Percentiles rank a stretch among this genome's conserved stretches.
Evolutionary conservation across 2,329 filamentous ascomycete genomes (phyloP).

Genomic region (Neurospora crassa): DNA sequence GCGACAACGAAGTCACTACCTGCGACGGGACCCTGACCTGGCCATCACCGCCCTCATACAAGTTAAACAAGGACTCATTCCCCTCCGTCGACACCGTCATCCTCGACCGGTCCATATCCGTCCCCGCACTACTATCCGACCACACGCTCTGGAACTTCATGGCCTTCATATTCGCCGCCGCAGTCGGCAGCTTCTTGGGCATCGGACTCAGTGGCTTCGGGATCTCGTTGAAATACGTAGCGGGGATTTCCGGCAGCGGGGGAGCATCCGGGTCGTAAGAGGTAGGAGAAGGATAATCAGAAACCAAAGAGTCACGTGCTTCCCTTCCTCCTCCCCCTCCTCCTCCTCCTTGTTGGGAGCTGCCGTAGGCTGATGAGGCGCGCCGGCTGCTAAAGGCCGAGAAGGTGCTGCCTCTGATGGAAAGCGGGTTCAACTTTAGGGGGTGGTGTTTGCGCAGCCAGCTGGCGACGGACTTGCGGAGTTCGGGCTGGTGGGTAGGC

Average conservation of each 20-base stretch:
- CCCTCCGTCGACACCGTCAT: background rate
- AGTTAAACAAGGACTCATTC: background rate
- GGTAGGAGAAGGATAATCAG: background rate
- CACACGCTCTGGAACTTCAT: background rate
- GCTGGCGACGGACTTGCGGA: slow-evolving; percentile 18
- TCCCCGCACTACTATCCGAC: background rate
- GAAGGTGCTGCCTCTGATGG: slow-evolving; percentile 8
- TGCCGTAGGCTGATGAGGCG: background rate
- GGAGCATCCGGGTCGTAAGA: background rate
- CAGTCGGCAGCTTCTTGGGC: background rate
- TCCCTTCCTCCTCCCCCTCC: background rate
- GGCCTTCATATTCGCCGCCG: background rate
- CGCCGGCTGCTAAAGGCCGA: background rate
- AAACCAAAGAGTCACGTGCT: background rate
- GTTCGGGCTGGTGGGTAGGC: slow-evolving; percentile 10
- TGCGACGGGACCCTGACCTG: background rate
- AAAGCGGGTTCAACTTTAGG: slow-evolving; percentile 15
- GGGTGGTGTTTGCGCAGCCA: slow-evolving; percentile 20
- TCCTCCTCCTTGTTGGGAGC: background rate
- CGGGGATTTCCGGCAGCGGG: background rate
- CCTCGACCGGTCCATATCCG: background rate
- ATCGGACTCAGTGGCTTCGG: background rate
- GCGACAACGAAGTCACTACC: background rate
- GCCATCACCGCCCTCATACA: background rate
- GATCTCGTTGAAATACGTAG: background rate